Evolutionary conservation across 495 filamentous ascomycete species (phyloP), one percentile per base, ranked within the genome.

Genomic region (Penicillium angulare): DNA sequence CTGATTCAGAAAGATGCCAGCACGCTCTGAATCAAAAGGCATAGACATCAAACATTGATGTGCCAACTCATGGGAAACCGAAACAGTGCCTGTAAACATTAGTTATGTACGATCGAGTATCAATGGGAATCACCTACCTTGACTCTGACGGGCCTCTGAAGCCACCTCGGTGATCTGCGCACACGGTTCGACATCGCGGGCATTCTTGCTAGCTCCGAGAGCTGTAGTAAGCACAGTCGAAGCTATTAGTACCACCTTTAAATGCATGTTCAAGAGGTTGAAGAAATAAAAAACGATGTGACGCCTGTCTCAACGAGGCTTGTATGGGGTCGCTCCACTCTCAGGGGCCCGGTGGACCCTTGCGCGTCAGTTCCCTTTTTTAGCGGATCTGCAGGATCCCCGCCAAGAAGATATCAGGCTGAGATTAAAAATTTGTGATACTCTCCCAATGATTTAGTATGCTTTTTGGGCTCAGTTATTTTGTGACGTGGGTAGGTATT

Each of bases 41-140:
- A 83, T 77, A 17, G 69, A 79, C 21, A 59, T 66, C n/a, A 86
- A 65, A 53, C 81, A 86, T 27, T 72, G 59, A 55, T 74, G 75
- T 3, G 71, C 79, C 39, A 74, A 41, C 23, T 60, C 60, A 32
- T 53, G 53, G 20, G 62, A 49, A 21, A 65, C 43, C 16, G 27
- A 23, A 36, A 51, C 52, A 29, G 8, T 51, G 17, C 21, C 62
- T 65, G 46, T 17, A 40, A 63, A 27, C 13, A 54, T 65, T 42
- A 63, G 51, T 32, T 13, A 3, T 29, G 18, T 35, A 7, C 32
- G 12, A n/a, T 23, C 13, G 29, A 13, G 18, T 34, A 26, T 29
- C 32, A n/a, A n/a, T 22, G 10, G 4, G 13, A 9, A 24, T 18
- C 16, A 57, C 62, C 29, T 21, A 65, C 62, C 21, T n/a, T 60